Evolutionary conservation across 23 red algal species (phyloP), one percentile per base, ranked within the genome.

Genomic region (Gracilariopsis chorda): DNA sequence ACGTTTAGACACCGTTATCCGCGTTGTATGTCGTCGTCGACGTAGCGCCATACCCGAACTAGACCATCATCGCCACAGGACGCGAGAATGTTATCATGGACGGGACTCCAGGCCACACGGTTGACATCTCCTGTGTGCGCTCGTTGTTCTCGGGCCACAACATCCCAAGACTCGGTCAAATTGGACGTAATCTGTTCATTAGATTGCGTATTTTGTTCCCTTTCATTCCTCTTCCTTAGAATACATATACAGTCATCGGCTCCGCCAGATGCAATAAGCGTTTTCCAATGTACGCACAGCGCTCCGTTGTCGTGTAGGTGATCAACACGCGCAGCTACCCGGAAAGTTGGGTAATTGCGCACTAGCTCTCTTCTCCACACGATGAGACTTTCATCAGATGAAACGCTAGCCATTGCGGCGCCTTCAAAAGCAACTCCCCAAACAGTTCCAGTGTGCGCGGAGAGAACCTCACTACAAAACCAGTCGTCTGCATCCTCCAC

Each of bases 401-500:
- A 68, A 17, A 85, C 96, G 7, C 73, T 94, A 24, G 67, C 92
- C 63, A 98, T 33, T n/a, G 42, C 48, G 20, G 34, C 59, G 63
- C 92, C 96, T 70, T 88, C 77, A 78, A 92, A 98, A 12, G 92
- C 75, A 45, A 92, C 88, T 19, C 37, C 59, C 96, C 96, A 98
- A 10, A 98, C 96, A 47, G 96, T 98, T 17, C 92, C 86, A 25
- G 42, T 70, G 52, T 95, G 92, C 7, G 74, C 96, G 16, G 80
- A 46, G 23, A 98, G 81, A 49, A 68, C 47, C 46, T 86, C 88
- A 53, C 53, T 83, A 24, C 90, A 92, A 86, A 92, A 99, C 81
- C 93, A 92, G 53, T 99, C 97, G 72, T 95, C 90, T 37, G 93
- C 89, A 57, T 98, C 95, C 87, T 98, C 95, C 21, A 79, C 84